Base-by-base conservation (phyloP, 805 yeast genomes). In the Scheffersomyces lignosus region DNA sequence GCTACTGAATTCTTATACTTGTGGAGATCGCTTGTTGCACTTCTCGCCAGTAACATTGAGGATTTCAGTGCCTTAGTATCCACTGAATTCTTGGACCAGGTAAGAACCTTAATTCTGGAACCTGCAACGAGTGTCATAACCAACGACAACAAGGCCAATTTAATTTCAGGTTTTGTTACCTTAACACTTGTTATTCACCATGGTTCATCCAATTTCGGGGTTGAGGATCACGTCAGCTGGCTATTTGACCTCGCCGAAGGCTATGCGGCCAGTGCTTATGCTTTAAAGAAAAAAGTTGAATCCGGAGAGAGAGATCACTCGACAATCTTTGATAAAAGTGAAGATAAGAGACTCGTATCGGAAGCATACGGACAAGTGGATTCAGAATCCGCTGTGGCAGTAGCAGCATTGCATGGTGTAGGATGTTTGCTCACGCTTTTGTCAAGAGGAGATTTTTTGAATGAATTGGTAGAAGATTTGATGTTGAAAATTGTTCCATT, bases 141-240 rank as follows among this genome's bases (percentile, higher is more conserved):
- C 18, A 61, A 58, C 40, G 66, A 60, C 30, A 66, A 64, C 43
- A 69, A 68, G 46, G 53, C 71, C 7, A 54, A 58, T 41, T 44
- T 68, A 18, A 56, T 69, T 9, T 54, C 64, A 12, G 73, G 75
- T 3, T 66, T 51, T 41, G 56, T 62, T 6, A 62, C 62, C 4
- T 51, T 75, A 26, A 49, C 71, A 16, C 48, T 75, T 31, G 64
- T 75, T 2, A 54, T 75, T 7, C 68, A 72, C 44, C 71, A 70
- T 41, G 79, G 71, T 3, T 61, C 78, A 2, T 72, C 77, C 13
- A 67, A 73, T 29, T 73, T 65, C 48, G 78, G 80, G 0, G 45
- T 77, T 15, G 79, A 75, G 37, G 75, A 73, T 3, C 62, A 58
- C 36, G 56, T 71, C 18, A 58, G 56, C 25, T 61, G 71, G 59